Conservation (phyloP, 495 filamentous ascomycete species). For the Aspergillus nanangensis region DNA sequence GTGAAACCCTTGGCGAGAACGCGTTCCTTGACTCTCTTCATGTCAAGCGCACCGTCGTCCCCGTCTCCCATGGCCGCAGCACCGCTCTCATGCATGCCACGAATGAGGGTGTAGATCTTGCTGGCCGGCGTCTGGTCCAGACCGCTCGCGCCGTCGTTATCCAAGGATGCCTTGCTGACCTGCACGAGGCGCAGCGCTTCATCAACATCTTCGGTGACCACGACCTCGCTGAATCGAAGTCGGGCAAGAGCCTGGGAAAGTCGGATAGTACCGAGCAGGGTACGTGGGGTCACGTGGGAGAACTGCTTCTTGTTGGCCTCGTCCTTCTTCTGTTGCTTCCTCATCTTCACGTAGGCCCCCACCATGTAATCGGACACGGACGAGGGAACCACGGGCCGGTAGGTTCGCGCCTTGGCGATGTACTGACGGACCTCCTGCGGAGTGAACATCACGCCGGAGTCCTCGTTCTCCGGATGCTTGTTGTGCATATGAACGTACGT, state of each 20-base stretch:
- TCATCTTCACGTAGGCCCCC: constrained; percentile 89
- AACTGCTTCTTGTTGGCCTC: constrained; percentile 87
- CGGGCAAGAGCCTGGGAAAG: constrained; percentile 94
- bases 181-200: constrained; percentile 89
- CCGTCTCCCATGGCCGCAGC: constrained; percentile 70
- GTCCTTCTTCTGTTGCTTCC: constrained; percentile 80
- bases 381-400: constrained; percentile 78
- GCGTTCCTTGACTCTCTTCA: constrained; percentile 80
- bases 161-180: constrained; percentile 82
- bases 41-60: constrained; percentile 70
- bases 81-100: constrained; percentile 76
- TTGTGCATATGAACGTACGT: constrained; percentile 97
- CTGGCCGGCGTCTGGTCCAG: constrained; percentile 75
- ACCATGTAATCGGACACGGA: constrained; percentile 91
- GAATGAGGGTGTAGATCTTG: constrained; percentile 91
- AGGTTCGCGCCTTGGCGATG: constrained; percentile 86
- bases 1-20: constrained; percentile 97
- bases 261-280: constrained; percentile 86
- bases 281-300: constrained; percentile 88
- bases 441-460: constrained; percentile 67
- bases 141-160: constrained; percentile 55
- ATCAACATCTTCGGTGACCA: constrained; percentile 90
- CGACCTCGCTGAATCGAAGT: constrained; percentile 75
- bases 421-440: constrained; percentile 93
- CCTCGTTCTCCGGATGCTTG: constrained; percentile 76